Evolutionary conservation across 768 basidiomycete genomes (phyloP), one percentile per base, ranked within the genome.

Genomic region (Pleurotus cornucopiae): DNA sequence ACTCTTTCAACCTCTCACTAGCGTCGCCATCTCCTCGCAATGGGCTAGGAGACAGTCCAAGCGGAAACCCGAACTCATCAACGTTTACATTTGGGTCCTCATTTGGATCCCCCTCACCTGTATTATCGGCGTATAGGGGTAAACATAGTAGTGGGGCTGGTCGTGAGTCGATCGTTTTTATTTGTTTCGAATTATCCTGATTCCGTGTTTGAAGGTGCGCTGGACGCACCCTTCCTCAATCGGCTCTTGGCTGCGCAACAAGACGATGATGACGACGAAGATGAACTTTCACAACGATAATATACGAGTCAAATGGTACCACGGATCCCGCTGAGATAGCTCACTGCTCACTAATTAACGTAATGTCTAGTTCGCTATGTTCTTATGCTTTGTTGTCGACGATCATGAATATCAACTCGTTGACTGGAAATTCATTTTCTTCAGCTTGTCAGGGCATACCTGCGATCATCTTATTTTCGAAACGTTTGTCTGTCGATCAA

Each of bases 101-200:
- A 16, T 16, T 52, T 12, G 51, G 57, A 85, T 51, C 58, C 1
- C 58, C 58, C n/a, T 59, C 58, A 1, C 58, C 58, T 26, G 45
- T 59, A 4, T 40, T 59, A 20, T 59, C 58, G 4, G 58, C 58
- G 14, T 59, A 56, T 25, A 39, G 55, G 23, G 54, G 48, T 14
- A 59, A 59, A n/a, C 58, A 59, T 40, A 23, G 34, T n/a, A 25
- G 4, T 45, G 37, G 39, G 3, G 48, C 56, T 38, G 58, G 58
- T 2, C 54, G 25, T 38, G 18, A 30, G 56, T 57, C 41, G 38
- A 13, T n/a, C 23, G 6, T 21, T 43, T 43, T 30, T 39, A 14
- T 9, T 14, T 56, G 20, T 30, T 26, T 16, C 6, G 52, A 20
- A 25, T 5, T 9, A 6, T 39, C 21, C 18, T 40, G 14, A n/a